Evolutionary conservation across 768 basidiomycete species (phyloP).

Genomic region (Neoboletus brunneissimus): DNA sequence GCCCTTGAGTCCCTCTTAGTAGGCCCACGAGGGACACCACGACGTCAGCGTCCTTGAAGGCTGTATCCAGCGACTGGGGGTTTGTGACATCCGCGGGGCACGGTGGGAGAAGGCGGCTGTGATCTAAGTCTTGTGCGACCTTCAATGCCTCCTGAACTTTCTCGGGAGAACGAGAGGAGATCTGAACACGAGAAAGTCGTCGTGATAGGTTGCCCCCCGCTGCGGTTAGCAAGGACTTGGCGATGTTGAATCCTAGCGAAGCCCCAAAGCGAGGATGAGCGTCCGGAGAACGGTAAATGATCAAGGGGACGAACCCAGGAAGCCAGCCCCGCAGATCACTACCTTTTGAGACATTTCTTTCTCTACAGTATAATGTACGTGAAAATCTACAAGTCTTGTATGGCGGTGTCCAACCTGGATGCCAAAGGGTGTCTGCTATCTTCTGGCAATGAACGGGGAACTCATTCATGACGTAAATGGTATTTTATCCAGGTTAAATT

Average conservation of each 20-base stretch:
- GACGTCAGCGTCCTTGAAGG: slow-evolving; percentile 53
- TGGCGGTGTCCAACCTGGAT: neutral
- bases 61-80: slow-evolving; percentile 41
- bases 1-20: slow-evolving; percentile 51
- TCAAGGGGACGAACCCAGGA: slow-evolving; percentile 48
- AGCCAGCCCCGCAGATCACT: slow-evolving; percentile 56
- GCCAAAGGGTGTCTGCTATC: neutral
- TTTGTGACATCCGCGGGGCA: slow-evolving; percentile 52
- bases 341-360: slow-evolving; percentile 35
- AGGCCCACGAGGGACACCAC: slow-evolving; percentile 72
- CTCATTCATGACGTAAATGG: slow-evolving; percentile 8
- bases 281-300: neutral
- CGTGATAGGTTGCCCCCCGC: slow-evolving; percentile 20
- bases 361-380: neutral
- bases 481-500: neutral
- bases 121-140: slow-evolving; percentile 30
- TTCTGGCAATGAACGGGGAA: neutral
- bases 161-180: slow-evolving; percentile 59
- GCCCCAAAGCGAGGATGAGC: slow-evolving; percentile 2
- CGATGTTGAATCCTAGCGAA: slow-evolving; percentile 57
- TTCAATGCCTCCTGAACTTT: slow-evolving; percentile 36
- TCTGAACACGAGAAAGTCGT: slow-evolving; percentile 38
- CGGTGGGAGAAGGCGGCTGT: slow-evolving; percentile 39
- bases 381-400: neutral
- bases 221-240: slow-evolving; percentile 44